Conservation (phyloP, 257 asterid genomes). For the Leptodermis oblonga region DNA sequence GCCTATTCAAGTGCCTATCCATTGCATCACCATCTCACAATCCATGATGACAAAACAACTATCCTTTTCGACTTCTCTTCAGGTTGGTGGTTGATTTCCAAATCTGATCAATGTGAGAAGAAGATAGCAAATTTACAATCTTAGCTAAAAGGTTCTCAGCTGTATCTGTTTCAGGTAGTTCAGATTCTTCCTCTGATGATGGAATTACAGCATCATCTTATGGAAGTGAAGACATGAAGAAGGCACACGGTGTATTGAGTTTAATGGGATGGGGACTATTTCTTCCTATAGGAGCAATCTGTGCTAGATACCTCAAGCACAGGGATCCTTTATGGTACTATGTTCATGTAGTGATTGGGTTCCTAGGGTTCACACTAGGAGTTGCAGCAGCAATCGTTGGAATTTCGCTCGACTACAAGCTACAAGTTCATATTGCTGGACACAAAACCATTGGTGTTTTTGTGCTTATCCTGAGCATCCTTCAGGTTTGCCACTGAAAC, state of each 20-base stretch:
- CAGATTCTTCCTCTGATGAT: conserved; percentile 23
- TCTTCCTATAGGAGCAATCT: conserved; percentile 70
- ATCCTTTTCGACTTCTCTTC: conserved; percentile 65
- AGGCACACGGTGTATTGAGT: conserved; percentile 72
- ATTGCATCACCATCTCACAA: conserved; percentile 66
- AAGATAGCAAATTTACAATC: neutral
- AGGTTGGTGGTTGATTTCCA: conserved; percentile 50
- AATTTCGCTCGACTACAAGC: conserved; percentile 49
- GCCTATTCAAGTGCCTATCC: conserved; percentile 74
- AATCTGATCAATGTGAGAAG: neutral
- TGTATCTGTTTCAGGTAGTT: conserved; percentile 33
- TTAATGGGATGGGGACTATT: conserved; percentile 77
- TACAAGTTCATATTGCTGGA: conserved; percentile 55
- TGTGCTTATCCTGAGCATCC: conserved; percentile 57
- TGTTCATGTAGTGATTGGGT: conserved; percentile 66
- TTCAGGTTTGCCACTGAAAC: conserved; percentile 48
- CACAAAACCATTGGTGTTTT: conserved; percentile 85
- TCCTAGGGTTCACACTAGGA: conserved; percentile 68
- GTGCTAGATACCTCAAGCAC: conserved; percentile 71
- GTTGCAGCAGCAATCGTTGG: conserved; percentile 68
- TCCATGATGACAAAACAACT: conserved; percentile 72
- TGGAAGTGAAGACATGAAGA: conserved; percentile 36
- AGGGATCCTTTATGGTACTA: conserved; percentile 63
- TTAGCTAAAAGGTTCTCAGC: neutral
- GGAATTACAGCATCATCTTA: conserved; percentile 8